phyloP scores from a whole-genome alignment of 1,139 yeast genomes.

The Candida glucosophila region DNA sequence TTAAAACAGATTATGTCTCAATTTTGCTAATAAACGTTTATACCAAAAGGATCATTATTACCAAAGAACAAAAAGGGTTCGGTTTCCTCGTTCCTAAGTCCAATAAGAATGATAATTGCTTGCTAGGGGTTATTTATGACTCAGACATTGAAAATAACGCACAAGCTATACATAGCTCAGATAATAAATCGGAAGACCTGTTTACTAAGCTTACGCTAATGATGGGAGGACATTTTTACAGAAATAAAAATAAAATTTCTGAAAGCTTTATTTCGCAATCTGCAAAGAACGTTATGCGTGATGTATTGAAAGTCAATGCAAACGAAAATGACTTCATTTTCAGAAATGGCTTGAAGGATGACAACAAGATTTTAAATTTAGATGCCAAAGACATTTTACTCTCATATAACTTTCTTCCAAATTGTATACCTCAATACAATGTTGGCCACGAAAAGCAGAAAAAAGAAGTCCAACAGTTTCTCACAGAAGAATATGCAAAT shows the following conservation, averaged over 20 bases:
- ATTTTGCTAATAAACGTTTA: constrained; percentile 57
- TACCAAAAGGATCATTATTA: constrained; percentile 25
- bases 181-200: constrained; percentile 6
- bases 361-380: constrained; percentile 15
- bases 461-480: constrained; percentile 20
- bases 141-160: constrained; percentile 63
- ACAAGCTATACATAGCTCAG: constrained; percentile 6
- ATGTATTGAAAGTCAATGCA: constrained; percentile 42
- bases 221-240: constrained; percentile 74
- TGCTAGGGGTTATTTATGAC: constrained; percentile 86
- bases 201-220: constrained; percentile 76
- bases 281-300: constrained; percentile 38
- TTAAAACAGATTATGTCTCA: constrained; percentile 19
- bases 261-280: constrained; percentile 31
- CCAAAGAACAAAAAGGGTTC: constrained; percentile 54
- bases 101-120: constrained; percentile 45
- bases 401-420: constrained; percentile 26
- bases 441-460: constrained; percentile 57
- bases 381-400: constrained; percentile 23
- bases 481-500: constrained; percentile 26
- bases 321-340: constrained; percentile 17
- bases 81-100: constrained; percentile 76
- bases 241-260: constrained; percentile 32
- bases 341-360: constrained; percentile 16
- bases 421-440: constrained; percentile 76